These are phyloP conservation scores for Brassica balearica DNA, from an alignment of 441 rosid species.

Conservation along the genomic window DNA sequence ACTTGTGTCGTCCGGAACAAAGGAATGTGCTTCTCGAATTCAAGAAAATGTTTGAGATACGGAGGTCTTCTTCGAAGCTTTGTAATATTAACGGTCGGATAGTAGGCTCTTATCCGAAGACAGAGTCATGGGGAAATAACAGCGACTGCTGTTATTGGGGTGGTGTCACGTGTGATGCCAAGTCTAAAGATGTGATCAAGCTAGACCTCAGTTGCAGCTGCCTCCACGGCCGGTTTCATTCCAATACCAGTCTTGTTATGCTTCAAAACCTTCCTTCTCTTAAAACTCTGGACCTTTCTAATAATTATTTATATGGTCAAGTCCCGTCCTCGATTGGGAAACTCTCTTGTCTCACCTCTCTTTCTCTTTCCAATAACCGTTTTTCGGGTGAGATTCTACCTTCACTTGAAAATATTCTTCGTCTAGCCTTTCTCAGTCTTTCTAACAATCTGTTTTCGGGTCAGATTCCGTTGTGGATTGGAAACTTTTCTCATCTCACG, in stretches of 20 bases:
- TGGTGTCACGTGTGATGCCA: not conserved
- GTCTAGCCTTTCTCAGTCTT: not conserved
- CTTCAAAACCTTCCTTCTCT: not conserved
- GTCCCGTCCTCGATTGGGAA: not conserved
- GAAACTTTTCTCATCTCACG: not conserved
- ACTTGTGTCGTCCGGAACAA: slow-evolving; percentile 10
- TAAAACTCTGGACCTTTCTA: not conserved
- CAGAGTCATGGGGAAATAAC: not conserved
- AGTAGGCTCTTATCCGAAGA: not conserved
- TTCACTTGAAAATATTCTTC: not conserved
- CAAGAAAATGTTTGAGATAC: slow-evolving; percentile 3
- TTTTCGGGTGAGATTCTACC: not conserved
- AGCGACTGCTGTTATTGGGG: slow-evolving; percentile 13
- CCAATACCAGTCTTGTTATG: not conserved
- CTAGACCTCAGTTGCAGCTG: slow-evolving; percentile 3
- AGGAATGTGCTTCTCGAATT: slow-evolving; percentile 25
- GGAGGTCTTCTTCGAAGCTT: not conserved
- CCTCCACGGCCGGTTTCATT: not conserved
- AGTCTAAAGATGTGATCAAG: slow-evolving; percentile 10
- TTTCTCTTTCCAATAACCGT: not conserved
- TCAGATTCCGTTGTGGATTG: not conserved
- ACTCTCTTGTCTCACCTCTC: not conserved
- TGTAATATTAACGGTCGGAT: not conserved
- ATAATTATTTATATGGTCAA: not conserved
- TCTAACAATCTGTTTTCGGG: not conserved